Evolutionary conservation across 805 yeast genomes (phyloP).

Genomic region (Schwanniomyces vanrijiae): DNA sequence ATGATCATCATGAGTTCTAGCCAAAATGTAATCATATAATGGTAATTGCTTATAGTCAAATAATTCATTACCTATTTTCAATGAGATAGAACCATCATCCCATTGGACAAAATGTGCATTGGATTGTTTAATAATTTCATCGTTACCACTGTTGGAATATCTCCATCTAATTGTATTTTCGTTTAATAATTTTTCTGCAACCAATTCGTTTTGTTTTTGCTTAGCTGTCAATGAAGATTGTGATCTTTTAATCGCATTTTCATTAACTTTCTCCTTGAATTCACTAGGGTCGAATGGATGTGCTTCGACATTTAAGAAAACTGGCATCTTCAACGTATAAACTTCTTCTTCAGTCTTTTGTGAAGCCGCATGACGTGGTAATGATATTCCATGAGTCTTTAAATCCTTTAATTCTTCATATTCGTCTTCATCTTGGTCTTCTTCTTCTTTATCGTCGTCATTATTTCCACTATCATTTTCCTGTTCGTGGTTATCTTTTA

Average conservation of each 20-base stretch:
- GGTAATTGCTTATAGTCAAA: constrained; percentile 74
- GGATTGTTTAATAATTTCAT: constrained; percentile 78
- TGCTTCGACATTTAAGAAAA: constrained; percentile 79
- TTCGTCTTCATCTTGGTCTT: constrained; percentile 31
- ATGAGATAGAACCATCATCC: constrained; percentile 88
- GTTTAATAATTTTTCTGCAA: constrained; percentile 65
- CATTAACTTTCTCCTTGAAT: constrained; percentile 52
- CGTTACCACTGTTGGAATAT: constrained; percentile 71
- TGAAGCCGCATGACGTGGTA: constrained; percentile 52
- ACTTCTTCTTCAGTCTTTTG: constrained; percentile 34
- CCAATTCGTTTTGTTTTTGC: constrained; percentile 44
- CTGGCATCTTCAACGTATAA: constrained; percentile 69
- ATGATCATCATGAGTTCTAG: constrained; percentile 67
- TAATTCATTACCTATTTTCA: constrained; percentile 83
- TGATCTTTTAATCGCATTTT: constrained; percentile 31
- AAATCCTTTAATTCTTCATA: constrained; percentile 31
- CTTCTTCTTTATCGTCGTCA: constrained; percentile 17
- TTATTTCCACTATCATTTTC: constrained; percentile 16
- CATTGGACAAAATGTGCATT: constrained; percentile 89
- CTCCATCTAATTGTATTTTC: constrained; percentile 95
- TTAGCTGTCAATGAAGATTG: constrained; percentile 32
- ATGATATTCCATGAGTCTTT: constrained; percentile 36
- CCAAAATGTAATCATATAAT: constrained; percentile 68
- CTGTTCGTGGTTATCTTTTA: constrained; percentile 22
- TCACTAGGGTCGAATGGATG: constrained; percentile 78